phyloP scores from a whole-genome alignment of 129 eudicot species.

The Saposhnikovia divaricata region DNA sequence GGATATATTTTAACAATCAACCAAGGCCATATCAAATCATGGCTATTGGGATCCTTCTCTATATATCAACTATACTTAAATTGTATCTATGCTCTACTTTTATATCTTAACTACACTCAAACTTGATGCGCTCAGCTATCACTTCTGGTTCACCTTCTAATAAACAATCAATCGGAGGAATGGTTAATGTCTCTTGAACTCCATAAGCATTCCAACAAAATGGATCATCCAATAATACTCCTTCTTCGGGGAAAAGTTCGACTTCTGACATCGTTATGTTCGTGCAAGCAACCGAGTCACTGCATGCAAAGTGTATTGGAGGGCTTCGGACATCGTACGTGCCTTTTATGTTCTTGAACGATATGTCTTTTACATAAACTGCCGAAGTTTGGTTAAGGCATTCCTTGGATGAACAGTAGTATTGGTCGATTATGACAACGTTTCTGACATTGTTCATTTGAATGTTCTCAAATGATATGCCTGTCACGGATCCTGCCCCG shows the following conservation, averaged over 20 bases:
- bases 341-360: slow-evolving; percentile 79
- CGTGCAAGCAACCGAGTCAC: slow-evolving; percentile 77
- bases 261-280: slow-evolving; percentile 95
- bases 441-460: slow-evolving; percentile 84
- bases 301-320: slow-evolving; percentile 92
- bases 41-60: slow-evolving; percentile 5
- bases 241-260: slow-evolving; percentile 72
- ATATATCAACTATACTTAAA: slow-evolving; percentile 1
- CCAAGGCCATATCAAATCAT: neutral
- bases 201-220: slow-evolving; percentile 98
- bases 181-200: slow-evolving; percentile 70
- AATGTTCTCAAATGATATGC: slow-evolving; percentile 70
- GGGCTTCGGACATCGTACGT: slow-evolving; percentile 77
- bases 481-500: slow-evolving; percentile 78
- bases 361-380: slow-evolving; percentile 56
- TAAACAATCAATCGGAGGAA: slow-evolving; percentile 89
- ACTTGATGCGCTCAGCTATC: slow-evolving; percentile 16
- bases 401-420: slow-evolving; percentile 66
- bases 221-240: slow-evolving; percentile 73
- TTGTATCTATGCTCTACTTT: neutral
- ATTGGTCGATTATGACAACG: slow-evolving; percentile 79
- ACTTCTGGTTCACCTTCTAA: slow-evolving; percentile 68
- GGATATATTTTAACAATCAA: slow-evolving; percentile 21
- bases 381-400: slow-evolving; percentile 83
- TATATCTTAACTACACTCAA: slow-evolving; percentile 13